Percentiles rank a stretch among this genome's conserved stretches.
Evolutionary conservation across 202 grass and related monocot genomes (phyloP).

Genomic region (Hordeum pubiflorum): DNA sequence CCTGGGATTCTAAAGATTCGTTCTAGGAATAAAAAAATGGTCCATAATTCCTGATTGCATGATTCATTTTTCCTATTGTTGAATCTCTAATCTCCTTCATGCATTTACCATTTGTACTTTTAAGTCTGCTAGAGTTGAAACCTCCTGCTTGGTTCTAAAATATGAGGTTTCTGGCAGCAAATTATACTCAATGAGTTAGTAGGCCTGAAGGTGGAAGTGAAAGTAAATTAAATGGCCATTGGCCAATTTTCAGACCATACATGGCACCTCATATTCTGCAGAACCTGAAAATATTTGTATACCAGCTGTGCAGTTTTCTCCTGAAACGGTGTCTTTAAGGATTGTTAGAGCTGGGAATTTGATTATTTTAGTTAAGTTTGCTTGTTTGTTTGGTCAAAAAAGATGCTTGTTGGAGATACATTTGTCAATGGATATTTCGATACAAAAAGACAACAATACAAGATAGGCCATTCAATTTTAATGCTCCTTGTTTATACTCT

Average conservation of each 20-base stretch:
- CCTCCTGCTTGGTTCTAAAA: background rate
- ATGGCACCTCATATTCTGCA: background rate
- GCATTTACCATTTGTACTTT: background rate
- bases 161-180: background rate
- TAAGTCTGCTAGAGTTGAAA: background rate
- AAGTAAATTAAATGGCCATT: background rate
- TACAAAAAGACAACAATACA: background rate
- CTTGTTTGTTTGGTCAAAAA: conserved; percentile 5
- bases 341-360: background rate
- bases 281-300: background rate
- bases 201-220: background rate
- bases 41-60: background rate
- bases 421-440: background rate
- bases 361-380: background rate
- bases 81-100: background rate
- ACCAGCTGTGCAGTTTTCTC: background rate
- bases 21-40: background rate
- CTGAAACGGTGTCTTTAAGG: background rate
- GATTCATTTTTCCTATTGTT: background rate
- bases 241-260: background rate
- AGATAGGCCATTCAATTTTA: background rate
- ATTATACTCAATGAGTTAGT: background rate
- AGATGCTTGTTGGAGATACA: background rate
- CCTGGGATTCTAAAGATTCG: background rate
- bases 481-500: background rate